A percentile compares a stretch with the other conserved stretches of the same genome.
Evolutionary conservation across 371 early-diverging fungal genomes (phyloP).

Genomic region (Mucor ambiguus): DNA sequence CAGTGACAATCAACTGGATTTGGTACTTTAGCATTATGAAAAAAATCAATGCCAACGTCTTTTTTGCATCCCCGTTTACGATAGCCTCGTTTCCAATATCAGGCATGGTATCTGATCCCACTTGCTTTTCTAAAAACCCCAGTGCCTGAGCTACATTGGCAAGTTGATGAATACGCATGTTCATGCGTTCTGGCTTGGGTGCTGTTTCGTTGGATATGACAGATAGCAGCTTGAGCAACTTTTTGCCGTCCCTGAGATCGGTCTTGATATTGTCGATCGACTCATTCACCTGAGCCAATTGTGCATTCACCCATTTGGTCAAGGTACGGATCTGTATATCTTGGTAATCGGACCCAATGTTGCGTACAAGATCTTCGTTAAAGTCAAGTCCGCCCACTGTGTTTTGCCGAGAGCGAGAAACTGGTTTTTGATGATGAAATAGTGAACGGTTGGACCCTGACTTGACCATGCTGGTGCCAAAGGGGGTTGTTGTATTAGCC

Average conservation of each 20-base stretch:
- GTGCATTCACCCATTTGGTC: conserved; percentile 83
- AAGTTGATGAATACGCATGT: conserved; percentile 79
- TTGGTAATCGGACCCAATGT: conserved; percentile 51
- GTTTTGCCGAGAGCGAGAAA: conserved; percentile 28
- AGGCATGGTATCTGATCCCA: conserved; percentile 65
- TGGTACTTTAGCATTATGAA: conserved; percentile 78
- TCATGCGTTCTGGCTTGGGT: conserved; percentile 64
- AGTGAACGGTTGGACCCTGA: conserved; percentile 29
- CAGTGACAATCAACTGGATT: conserved; percentile 56
- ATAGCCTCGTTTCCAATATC: conserved; percentile 86
- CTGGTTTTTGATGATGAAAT: conserved; percentile 20
- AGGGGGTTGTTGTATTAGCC: not conserved
- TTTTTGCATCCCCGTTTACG: conserved; percentile 84
- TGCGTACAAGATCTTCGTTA: conserved; percentile 39
- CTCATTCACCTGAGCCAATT: conserved; percentile 56
- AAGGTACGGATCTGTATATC: conserved; percentile 79
- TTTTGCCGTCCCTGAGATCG: conserved; percentile 69
- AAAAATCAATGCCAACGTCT: conserved; percentile 86
- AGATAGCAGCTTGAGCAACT: conserved; percentile 61
- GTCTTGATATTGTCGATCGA: conserved; percentile 49
- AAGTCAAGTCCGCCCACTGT: conserved; percentile 22
- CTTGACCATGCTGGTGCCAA: conserved; percentile 19
- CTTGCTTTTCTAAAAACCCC: conserved; percentile 62
- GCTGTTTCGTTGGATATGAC: conserved; percentile 55
- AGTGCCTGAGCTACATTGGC: conserved; percentile 80